Conservation (phyloP, 2,329 filamentous ascomycete species). For the Grosmannia serpens region DNA sequence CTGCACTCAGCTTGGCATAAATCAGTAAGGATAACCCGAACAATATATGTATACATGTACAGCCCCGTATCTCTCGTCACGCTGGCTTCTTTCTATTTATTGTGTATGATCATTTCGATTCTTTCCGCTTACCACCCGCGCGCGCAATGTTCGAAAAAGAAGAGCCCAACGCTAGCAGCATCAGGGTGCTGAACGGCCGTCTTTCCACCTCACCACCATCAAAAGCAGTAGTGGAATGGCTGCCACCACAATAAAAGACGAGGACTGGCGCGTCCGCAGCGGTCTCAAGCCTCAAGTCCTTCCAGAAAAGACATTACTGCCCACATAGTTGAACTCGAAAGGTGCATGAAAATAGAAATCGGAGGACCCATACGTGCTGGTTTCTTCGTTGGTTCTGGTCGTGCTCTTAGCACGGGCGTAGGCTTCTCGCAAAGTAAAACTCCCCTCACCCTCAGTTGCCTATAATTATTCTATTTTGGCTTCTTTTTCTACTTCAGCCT, state of each 20-base stretch:
- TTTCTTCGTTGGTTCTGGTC: not conserved
- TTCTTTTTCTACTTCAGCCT: constrained; percentile 38
- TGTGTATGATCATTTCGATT: not conserved
- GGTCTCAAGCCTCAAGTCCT: constrained; percentile 30
- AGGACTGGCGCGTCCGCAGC: constrained; percentile 25
- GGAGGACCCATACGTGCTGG: constrained; percentile 47
- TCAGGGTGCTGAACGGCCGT: not conserved
- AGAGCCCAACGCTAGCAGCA: not conserved
- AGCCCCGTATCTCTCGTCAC: no score
- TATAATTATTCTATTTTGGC: constrained; percentile 36
- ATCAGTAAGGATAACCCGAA: no score
- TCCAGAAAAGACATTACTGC: constrained; percentile 26
- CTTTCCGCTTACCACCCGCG: not conserved
- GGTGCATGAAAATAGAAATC: constrained; percentile 17
- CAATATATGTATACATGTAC: no score
- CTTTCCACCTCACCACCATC: not conserved
- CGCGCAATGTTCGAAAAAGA: constrained; percentile 9
- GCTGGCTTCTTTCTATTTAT: no score
- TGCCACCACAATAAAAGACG: constrained; percentile 9
- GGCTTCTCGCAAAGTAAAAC: no score
- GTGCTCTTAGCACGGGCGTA: constrained; percentile 19
- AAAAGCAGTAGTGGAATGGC: constrained; percentile 4
- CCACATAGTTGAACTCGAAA: constrained; percentile 25
- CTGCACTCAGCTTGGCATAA: no score
- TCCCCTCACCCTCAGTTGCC: constrained; percentile 35